Percentiles rank a stretch among this genome's conserved stretches.
Conservation (phyloP, 2,329 filamentous ascomycete genomes). For the Trichophyton mentagrophytes region DNA sequence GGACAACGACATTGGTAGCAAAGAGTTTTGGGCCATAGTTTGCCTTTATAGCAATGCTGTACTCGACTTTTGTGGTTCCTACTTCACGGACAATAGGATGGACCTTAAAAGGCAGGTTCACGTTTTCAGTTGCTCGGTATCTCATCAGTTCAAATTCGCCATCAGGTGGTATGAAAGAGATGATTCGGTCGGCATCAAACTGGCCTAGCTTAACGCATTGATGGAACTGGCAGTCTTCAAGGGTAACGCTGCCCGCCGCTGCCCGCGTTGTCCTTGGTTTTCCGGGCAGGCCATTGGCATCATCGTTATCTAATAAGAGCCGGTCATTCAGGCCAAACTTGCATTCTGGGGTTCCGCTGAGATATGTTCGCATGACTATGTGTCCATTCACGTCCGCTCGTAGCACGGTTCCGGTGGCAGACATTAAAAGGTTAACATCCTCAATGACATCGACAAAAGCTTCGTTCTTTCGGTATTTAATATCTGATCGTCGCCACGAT, state of each 20-base stretch:
- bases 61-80: slow-evolving; percentile 94
- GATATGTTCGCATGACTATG: slow-evolving; percentile 96
- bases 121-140: slow-evolving; percentile 94
- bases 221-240: slow-evolving; percentile 98
- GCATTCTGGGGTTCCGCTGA: slow-evolving; percentile 92
- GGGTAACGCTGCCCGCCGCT: slow-evolving; percentile 83
- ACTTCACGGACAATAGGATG: slow-evolving; percentile 97
- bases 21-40: slow-evolving; percentile 96
- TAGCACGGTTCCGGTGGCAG: slow-evolving; percentile 87
- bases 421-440: slow-evolving; percentile 97
- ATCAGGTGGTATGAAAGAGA: slow-evolving; percentile 91
- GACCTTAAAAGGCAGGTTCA: slow-evolving; percentile 96
- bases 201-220: slow-evolving; percentile 96
- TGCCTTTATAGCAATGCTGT: slow-evolving; percentile 92
- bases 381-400: slow-evolving; percentile 94
- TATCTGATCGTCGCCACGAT: slow-evolving; percentile 92
- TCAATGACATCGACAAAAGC: slow-evolving; percentile 99
- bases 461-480: slow-evolving; percentile 99
- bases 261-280: slow-evolving; percentile 84
- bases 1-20: slow-evolving; percentile 87
- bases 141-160: slow-evolving; percentile 98
- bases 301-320: slow-evolving; percentile 70
- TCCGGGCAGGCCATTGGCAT: slow-evolving; percentile 40
- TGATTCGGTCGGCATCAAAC: slow-evolving; percentile 92
- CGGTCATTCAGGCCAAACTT: slow-evolving; percentile 98